Percentiles rank a stretch among this genome's conserved stretches.
phyloP scores from a whole-genome alignment of 257 asterid genomes.

The Marsdenia floribunda region DNA sequence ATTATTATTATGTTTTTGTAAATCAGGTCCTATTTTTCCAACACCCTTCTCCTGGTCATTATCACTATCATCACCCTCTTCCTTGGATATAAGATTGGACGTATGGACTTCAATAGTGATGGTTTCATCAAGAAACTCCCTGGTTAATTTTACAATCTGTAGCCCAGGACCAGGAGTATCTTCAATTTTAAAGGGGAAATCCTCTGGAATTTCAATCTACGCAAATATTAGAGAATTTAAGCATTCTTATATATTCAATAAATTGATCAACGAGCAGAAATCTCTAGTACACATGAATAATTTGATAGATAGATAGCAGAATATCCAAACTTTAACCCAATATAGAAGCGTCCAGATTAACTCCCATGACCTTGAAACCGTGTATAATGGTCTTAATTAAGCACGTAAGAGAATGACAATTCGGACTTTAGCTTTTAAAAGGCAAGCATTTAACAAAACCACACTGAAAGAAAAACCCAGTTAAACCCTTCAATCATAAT shows the following conservation, averaged over 20 bases:
- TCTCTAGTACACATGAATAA: neutral
- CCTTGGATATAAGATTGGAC: conserved; percentile 53
- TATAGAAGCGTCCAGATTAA: neutral
- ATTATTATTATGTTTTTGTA: too few relatives aligned
- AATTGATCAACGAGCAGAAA: neutral
- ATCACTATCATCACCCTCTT: conserved; percentile 28
- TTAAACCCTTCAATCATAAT: too few relatives aligned
- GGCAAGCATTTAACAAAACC: too few relatives aligned
- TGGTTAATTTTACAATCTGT: conserved; percentile 52
- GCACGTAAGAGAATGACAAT: neutral
- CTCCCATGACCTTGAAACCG: neutral
- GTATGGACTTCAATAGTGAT: conserved; percentile 66
- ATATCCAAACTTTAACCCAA: neutral
- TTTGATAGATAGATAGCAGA: neutral
- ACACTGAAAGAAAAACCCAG: too few relatives aligned
- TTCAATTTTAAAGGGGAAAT: conserved; percentile 67
- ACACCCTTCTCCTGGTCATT: conserved; percentile 32
- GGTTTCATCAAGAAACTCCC: conserved; percentile 62
- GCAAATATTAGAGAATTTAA: neutral
- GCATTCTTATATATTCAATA: neutral
- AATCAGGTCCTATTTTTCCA: too few relatives aligned
- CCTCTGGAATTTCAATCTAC: conserved; percentile 47
- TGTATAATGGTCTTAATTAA: neutral
- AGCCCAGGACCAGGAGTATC: conserved; percentile 65
- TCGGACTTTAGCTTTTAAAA: too few relatives aligned